A percentile compares a stretch with the other conserved stretches of the same genome.
Evolutionary conservation across 345 rosid genomes (phyloP).

Genomic region (Melaleuca alternifolia): DNA sequence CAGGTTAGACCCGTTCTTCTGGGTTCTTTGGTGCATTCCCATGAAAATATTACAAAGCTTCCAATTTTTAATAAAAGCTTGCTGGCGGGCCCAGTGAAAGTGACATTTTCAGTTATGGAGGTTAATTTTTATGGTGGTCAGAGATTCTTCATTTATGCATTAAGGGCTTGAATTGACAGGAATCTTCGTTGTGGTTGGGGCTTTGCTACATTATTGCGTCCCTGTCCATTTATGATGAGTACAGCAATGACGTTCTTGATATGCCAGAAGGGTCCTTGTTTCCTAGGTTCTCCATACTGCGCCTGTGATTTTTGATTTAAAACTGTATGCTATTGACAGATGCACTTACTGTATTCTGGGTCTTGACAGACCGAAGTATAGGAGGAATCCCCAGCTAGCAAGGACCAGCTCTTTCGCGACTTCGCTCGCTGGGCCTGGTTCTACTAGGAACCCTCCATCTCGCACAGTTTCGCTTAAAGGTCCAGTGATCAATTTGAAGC

Average conservation of each 20-base stretch:
- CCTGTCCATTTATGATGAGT: conserved; percentile 80
- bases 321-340: neutral
- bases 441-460: conserved; percentile 38
- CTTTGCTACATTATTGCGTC: conserved; percentile 72
- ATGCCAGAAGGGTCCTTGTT: conserved; percentile 92
- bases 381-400: conserved; percentile 16
- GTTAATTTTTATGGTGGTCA: neutral
- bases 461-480: conserved; percentile 40
- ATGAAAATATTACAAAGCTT: neutral
- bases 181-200: conserved; percentile 52
- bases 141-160: neutral
- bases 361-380: conserved; percentile 47
- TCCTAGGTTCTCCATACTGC: conserved; percentile 37
- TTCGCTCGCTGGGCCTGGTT: conserved; percentile 34
- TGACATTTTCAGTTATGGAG: neutral
- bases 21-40: neutral
- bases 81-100: neutral
- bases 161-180: neutral
- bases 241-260: conserved; percentile 83
- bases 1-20: conserved; percentile 28
- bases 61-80: neutral
- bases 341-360: neutral
- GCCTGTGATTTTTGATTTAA: neutral
- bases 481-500: conserved; percentile 56
- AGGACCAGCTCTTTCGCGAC: conserved; percentile 18